Evolutionary conservation across 164 flowering plant species (phyloP), one percentile per base, ranked within the genome.

Genomic region (Annona squamosa): DNA sequence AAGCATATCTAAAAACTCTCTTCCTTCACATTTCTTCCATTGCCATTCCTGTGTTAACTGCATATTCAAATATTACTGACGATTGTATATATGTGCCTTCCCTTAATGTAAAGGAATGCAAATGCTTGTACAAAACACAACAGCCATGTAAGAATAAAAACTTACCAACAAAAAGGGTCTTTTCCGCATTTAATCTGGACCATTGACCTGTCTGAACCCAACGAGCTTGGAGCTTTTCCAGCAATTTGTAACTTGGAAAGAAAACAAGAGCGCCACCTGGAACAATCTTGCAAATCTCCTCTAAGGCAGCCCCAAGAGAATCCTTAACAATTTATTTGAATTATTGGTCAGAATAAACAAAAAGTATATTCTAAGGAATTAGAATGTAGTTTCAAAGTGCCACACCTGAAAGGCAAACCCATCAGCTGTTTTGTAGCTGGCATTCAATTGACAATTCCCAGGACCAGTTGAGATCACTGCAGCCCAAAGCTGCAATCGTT

Each of bases 161-260:
- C 83, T 84, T 83, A 95, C 99, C 99, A 66, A 90, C 81, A 79
- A 89, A 95, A 77, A 95, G 75, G 62, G 88, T n/a, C 74, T 95
- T 95, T 67, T 77, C 86, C 44, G 86, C 88, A 78, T 85, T 84
- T 74, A 95, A 74, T 70, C 85, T 86, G 71, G 92, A 85, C 97
- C 94, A 93, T 87, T 91, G 98, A 68, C 98, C 98, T 65, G 97
- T 95, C 83, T 87, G 88, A 69, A 70, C 77, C 99, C 99, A 95
- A 41, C 98, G 94, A 57, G 64, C 79, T 71, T 89, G 75, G 17
- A 95, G 78, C 81, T 91, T 95, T 48, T 91, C 98, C 93, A 95
- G 87, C 83, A 95, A 79, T 71, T 91, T 93, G 79, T 95, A 95
- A 82, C 99, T 95, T 48, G 99, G 99, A 74, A 95, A 95, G 84